Base-by-base conservation (phyloP, 768 basidiomycete genomes). In the Lactarius psammicola region DNA sequence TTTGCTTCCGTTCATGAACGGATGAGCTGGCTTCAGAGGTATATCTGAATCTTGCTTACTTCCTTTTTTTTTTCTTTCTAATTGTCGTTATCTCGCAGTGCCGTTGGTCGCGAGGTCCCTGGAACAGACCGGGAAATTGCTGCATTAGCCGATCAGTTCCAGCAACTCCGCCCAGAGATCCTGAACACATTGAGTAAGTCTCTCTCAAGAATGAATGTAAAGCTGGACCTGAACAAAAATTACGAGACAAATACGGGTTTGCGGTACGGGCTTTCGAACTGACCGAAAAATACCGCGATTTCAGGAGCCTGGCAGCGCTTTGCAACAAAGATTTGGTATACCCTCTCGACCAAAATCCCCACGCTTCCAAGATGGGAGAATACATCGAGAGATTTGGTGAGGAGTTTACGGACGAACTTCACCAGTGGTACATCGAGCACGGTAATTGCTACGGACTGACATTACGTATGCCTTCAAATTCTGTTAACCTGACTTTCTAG, bases 341-440 rank as follows among this genome's bases (percentile, higher is more conserved):
- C 68, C 86, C 83, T 8, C 85, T 86, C 1, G 76, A 87, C 57
- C 78, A 84, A 46, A 92, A 90, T 71, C 87, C 89, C 1, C 80
- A 89, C 70, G 79, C 80, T 1, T 73, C 77, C 30, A 80, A 86
- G 23, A 87, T 94, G 20, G 83, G 87, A 71, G 74, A 75, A 5
- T 97, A 94, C 75, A 85, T 95, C 64, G 82, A 89, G 54, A 82
- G 81, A 71, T 96, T 89, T 76, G 85, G 88, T 58, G 87, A 93
- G 38, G 86, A 85, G 15, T 98, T 98, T 69, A 89, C 94, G 0
- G 86, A 82, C n/a, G 88, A 93, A 72, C 80, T 97, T n/a, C 95
- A 92, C 72, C 84, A 86, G 72, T 97, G 91, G 91, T 96, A 93
- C 74, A 90, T 96, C 58, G 90, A 94, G 69, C 88, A 95, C 69